These are phyloP conservation scores for Globisporangium middletonii DNA, from an alignment of 352 stramenopile genomes.

Conservation along the genomic window DNA sequence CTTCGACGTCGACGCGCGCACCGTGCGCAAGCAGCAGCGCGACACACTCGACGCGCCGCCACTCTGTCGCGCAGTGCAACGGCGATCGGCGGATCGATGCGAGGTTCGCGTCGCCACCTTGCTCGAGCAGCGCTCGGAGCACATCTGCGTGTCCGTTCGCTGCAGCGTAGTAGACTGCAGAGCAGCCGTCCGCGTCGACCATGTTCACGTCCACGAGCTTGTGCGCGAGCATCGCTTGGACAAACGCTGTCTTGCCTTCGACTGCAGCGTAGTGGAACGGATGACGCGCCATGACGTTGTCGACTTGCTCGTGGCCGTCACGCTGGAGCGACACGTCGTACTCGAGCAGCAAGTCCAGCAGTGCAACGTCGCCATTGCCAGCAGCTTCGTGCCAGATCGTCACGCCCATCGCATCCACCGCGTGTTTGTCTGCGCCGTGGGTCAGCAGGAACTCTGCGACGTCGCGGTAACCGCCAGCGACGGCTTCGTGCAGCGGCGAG, in stretches of 20 bases:
- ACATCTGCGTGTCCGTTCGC: constrained; percentile 58
- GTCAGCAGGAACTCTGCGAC: constrained; percentile 47
- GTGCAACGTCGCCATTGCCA: constrained; percentile 43
- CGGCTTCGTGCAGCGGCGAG: constrained; percentile 57
- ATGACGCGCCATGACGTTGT: constrained; percentile 76
- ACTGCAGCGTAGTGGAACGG: constrained; percentile 79
- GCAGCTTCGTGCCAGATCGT: constrained; percentile 78
- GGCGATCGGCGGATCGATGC: constrained; percentile 56
- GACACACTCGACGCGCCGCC: constrained; percentile 61
- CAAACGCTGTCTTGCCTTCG: constrained; percentile 54
- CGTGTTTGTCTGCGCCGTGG: constrained; percentile 55
- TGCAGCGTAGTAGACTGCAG: constrained; percentile 68
- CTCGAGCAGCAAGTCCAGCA: constrained; percentile 54
- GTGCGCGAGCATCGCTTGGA: constrained; percentile 40
- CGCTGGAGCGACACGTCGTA: constrained; percentile 42
- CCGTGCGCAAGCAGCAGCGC: constrained; percentile 40
- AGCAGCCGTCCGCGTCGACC: constrained; percentile 52
- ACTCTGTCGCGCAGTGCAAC: constrained; percentile 72
- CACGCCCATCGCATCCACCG: constrained; percentile 71
- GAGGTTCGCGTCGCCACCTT: constrained; percentile 46
- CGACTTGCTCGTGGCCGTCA: constrained; percentile 35
- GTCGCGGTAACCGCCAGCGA: constrained; percentile 41
- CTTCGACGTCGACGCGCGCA: constrained; percentile 16
- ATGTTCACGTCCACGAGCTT: constrained; percentile 66
- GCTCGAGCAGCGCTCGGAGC: constrained; percentile 37